Evolutionary conservation across 2,329 filamentous ascomycete species (phyloP).

Genomic region (Lachnellula arida): DNA sequence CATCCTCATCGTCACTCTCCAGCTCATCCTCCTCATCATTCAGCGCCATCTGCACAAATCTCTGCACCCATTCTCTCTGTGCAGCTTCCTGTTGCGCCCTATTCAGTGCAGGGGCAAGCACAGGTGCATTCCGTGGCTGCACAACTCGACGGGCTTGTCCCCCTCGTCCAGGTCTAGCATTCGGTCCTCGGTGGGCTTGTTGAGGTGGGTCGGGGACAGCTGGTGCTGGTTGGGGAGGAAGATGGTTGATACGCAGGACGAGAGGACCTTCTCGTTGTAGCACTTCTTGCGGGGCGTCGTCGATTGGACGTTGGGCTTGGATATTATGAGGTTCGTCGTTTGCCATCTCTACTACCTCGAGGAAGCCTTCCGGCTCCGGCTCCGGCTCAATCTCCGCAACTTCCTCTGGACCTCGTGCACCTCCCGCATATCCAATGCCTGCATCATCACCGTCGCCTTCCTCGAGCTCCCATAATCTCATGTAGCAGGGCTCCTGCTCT

Average conservation of each 20-base stretch:
- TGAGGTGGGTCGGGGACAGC: conserved; percentile 19
- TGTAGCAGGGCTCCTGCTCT: conserved; percentile 65
- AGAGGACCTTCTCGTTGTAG: conserved; percentile 31
- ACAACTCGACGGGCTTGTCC: conserved; percentile 1
- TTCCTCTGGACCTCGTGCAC: conserved; percentile 4
- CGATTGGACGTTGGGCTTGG: not conserved
- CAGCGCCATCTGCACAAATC: conserved; percentile 33
- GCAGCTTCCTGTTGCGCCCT: conserved; percentile 15
- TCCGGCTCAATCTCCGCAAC: conserved; percentile 8
- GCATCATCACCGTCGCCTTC: conserved; percentile 60
- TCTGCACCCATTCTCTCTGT: conserved; percentile 31
- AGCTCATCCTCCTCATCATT: conserved; percentile 33
- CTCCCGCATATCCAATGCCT: conserved; percentile 25
- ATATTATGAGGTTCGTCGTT: conserved; percentile 12
- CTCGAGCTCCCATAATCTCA: conserved; percentile 86
- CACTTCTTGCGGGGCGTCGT: conserved; percentile 10
- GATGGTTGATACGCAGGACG: conserved; percentile 30
- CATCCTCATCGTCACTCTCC: conserved; percentile 37
- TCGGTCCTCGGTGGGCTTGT: conserved; percentile 3
- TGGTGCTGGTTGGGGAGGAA: conserved; percentile 18
- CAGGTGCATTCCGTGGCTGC: conserved; percentile 8
- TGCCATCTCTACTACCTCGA: not conserved
- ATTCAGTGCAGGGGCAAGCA: conserved; percentile 2
- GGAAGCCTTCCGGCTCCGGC: conserved; percentile 3
- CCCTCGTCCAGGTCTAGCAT: conserved; percentile 2